These are phyloP conservation scores for Apophysomyces elegans DNA, from an alignment of 371 early-diverging fungal genomes.

Conservation along the genomic window DNA sequence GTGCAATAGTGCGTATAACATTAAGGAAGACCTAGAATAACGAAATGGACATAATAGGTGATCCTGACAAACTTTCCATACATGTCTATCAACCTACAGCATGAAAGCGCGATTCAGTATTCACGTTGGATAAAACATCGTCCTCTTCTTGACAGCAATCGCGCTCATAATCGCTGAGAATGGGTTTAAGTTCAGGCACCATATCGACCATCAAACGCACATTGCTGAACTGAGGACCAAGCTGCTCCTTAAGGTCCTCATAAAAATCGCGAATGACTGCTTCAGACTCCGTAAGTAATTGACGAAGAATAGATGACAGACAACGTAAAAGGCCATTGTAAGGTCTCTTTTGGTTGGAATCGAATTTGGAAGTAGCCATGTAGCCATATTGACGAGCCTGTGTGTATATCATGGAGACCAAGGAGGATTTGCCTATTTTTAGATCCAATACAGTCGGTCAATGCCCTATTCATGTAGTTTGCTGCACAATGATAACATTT, in stretches of 20 bases:
- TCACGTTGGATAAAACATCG: conserved; percentile 35
- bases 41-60: not conserved
- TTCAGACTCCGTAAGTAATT: conserved; percentile 48
- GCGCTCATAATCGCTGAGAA: conserved; percentile 27
- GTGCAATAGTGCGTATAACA: conserved; percentile 44
- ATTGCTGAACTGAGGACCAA: conserved; percentile 49
- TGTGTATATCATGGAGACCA: conserved; percentile 34
- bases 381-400: conserved; percentile 48
- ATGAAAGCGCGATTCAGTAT: conserved; percentile 45
- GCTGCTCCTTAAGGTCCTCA: conserved; percentile 34
- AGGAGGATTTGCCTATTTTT: conserved; percentile 36
- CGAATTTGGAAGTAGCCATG: conserved; percentile 48
- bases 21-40: conserved; percentile 40
- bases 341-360: conserved; percentile 45
- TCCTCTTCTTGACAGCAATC: conserved; percentile 24
- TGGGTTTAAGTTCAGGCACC: conserved; percentile 51
- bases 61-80: not conserved
- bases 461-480: not conserved
- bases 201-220: conserved; percentile 41
- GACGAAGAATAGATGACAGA: conserved; percentile 43
- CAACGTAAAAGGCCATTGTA: conserved; percentile 48
- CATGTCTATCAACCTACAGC: conserved; percentile 24
- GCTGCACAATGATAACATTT: not conserved
- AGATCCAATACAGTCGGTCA: not conserved
- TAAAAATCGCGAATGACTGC: conserved; percentile 45